These are phyloP conservation scores for Elongisporangium senticosum DNA, from an alignment of 352 stramenopile genomes.

Conservation along the genomic window DNA sequence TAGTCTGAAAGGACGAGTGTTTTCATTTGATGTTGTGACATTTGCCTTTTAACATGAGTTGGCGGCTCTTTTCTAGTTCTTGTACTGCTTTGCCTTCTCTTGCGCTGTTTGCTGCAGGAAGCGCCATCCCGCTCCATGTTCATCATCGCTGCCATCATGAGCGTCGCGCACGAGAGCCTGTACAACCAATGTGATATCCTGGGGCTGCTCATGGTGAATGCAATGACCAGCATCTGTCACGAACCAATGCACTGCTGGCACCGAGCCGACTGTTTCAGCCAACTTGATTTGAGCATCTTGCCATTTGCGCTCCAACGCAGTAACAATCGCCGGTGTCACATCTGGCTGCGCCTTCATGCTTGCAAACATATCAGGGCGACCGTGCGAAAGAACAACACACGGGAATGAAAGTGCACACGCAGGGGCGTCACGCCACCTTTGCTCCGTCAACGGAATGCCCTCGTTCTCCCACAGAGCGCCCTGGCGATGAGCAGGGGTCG, in stretches of 20 bases:
- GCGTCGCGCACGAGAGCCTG: slow-evolving; percentile 41
- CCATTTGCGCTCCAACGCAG: slow-evolving; percentile 60
- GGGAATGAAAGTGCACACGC: slow-evolving; percentile 23
- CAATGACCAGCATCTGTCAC: slow-evolving; percentile 54
- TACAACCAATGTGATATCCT: slow-evolving; percentile 49
- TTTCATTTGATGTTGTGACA: background rate
- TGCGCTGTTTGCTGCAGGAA: background rate
- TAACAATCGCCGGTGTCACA: slow-evolving; percentile 32
- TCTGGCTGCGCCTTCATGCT: slow-evolving; percentile 51
- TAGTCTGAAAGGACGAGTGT: slow-evolving; percentile 3
- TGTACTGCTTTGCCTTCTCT: background rate
- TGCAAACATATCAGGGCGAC: slow-evolving; percentile 60
- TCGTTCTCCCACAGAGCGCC: slow-evolving; percentile 51
- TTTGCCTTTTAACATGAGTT: background rate
- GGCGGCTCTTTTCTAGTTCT: background rate
- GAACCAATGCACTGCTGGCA: slow-evolving; percentile 37
- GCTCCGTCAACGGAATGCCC: slow-evolving; percentile 51
- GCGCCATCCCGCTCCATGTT: slow-evolving; percentile 5
- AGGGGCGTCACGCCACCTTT: slow-evolving; percentile 38
- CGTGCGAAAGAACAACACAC: slow-evolving; percentile 69
- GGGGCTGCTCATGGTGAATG: slow-evolving; percentile 71
- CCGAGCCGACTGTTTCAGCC: slow-evolving; percentile 33
- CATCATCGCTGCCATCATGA: slow-evolving; percentile 1
- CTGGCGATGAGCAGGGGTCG: slow-evolving; percentile 57
- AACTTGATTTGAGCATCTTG: slow-evolving; percentile 50